Evolutionary conservation across 805 yeast genomes (phyloP), one percentile per base, ranked within the genome.

Genomic region (Hanseniaspora nectarophila): DNA sequence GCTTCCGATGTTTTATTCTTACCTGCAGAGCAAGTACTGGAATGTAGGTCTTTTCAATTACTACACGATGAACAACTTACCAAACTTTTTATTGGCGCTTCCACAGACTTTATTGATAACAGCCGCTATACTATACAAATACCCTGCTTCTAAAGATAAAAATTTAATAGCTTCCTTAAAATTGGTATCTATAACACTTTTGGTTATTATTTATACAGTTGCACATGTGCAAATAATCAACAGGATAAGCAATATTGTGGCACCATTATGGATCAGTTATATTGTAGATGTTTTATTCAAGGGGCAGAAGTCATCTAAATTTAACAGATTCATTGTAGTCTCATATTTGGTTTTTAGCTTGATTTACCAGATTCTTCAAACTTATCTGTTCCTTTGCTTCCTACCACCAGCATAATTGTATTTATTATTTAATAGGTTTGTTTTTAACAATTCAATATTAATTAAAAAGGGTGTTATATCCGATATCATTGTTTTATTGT

Each of bases 151-250:
- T 12, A 12, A 3, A 21, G 23, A 26, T 38, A 12, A 7, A 23
- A 9, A 20, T 12, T 24, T 33, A 2, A 20, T 37, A n/a, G 24
- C 12, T 2, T 15, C 29, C 4, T 18, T 38, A 20, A 47, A 47
- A 40, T 24, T 32, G 3, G 26, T 34, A 3, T 16, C 47, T 12
- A 9, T 13, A 18, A 12, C 31, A 2, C 37, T 49, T 23, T 35
- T 43, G 20, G n/a, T 31, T 13, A 20, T 44, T 15, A 16, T 43
- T 1, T 51, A 31, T 18, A 16, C 43, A 13, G 68, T 78, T 48
- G 85, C 92, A 77, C 89, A 90, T 64, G 85, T 82, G 34, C 98
- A 90, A 64, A 87, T 89, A 33, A 71, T 90, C 53, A 86, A 84
- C 37, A 72, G 98, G 51, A 75, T 89, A 4, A 76, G 82, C 10